These are phyloP conservation scores for Colletotrichum zoysiae DNA, from an alignment of 2,329 filamentous ascomycete species.

Conservation along the genomic window DNA sequence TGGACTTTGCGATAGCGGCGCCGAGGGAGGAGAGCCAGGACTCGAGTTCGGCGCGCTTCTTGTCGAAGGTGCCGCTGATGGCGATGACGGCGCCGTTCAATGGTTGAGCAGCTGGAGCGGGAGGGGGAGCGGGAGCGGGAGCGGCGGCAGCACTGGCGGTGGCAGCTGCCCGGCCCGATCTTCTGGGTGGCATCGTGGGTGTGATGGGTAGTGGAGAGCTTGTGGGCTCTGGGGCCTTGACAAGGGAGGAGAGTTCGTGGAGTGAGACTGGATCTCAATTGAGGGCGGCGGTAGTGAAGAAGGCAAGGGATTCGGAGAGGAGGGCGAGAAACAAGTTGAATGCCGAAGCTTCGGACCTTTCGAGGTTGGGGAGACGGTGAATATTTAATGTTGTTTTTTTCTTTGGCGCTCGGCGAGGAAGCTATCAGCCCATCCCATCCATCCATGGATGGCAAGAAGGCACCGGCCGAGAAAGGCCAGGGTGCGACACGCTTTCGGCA, in stretches of 20 bases:
- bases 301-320: too few species aligned
- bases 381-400: neutral
- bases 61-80: slow-evolving; percentile 71
- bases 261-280: slow-evolving; percentile 2
- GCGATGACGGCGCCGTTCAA: slow-evolving; percentile 65
- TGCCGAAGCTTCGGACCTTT: neutral
- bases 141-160: slow-evolving; percentile 10
- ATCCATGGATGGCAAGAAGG: neutral
- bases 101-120: slow-evolving; percentile 45
- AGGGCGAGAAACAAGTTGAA: neutral
- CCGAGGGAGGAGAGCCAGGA: slow-evolving; percentile 62
- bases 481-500: slow-evolving; percentile 11
- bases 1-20: slow-evolving; percentile 59
- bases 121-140: slow-evolving; percentile 23
- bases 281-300: neutral
- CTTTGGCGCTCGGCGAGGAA: neutral
- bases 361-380: neutral
- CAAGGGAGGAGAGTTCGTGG: neutral
- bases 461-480: slow-evolving; percentile 12
- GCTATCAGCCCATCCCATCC: neutral
- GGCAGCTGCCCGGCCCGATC: slow-evolving; percentile 32
- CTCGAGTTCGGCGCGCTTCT: slow-evolving; percentile 63
- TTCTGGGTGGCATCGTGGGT: slow-evolving; percentile 38
- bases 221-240: neutral
- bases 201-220: slow-evolving; percentile 1